Conservation (phyloP, 345 rosid species). For the Theobroma cacao region DNA sequence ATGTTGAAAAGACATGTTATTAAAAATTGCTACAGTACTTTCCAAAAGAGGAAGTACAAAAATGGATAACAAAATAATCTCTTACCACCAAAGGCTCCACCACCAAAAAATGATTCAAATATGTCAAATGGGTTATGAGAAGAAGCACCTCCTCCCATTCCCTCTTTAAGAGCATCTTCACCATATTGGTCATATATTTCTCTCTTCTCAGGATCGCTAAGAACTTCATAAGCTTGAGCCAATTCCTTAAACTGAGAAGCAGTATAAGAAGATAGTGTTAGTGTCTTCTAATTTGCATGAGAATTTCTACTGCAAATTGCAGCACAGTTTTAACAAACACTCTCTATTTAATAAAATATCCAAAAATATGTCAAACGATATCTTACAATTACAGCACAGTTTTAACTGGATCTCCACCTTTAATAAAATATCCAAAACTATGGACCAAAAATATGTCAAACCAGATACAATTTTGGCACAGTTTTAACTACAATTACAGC, state of each 20-base stretch:
- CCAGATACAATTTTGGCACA: too few relatives aligned
- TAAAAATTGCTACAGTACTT: background rate
- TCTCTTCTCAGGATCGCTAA: conserved; percentile 63
- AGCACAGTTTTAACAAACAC: background rate
- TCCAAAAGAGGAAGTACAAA: background rate
- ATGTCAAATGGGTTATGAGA: conserved; percentile 59
- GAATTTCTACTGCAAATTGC: too few relatives aligned
- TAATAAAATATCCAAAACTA: too few relatives aligned
- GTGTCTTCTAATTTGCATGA: background rate
- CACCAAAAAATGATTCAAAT: conserved; percentile 55
- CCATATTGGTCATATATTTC: conserved; percentile 66
- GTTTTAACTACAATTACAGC: too few relatives aligned
- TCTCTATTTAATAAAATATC: background rate
- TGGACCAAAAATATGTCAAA: too few relatives aligned
- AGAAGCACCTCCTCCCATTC: conserved; percentile 63
- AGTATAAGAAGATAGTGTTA: conserved; percentile 5
- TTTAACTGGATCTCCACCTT: too few relatives aligned
- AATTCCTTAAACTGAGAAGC: conserved; percentile 56
- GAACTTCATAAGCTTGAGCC: conserved; percentile 71
- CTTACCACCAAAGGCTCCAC: conserved; percentile 46
- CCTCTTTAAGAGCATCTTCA: conserved; percentile 67
- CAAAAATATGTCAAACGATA: background rate
- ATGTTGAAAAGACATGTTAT: background rate
- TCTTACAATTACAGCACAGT: too few relatives aligned
- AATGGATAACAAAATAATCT: background rate